Evolutionary conservation across 140 eudicot species (phyloP).

Genomic region (Senecio squalidus): DNA sequence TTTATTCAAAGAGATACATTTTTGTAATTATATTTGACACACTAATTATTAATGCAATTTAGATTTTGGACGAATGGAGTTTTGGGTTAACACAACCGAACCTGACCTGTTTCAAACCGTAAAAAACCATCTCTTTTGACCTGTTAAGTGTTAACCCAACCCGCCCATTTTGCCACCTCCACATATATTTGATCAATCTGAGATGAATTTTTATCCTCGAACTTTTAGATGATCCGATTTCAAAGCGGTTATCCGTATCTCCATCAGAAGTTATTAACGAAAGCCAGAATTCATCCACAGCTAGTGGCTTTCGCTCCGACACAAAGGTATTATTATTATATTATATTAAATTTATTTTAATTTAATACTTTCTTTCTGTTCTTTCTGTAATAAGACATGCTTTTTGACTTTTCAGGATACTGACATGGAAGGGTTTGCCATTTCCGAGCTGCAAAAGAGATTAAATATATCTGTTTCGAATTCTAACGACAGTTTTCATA

Average conservation of each 20-base stretch:
- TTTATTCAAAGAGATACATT: no score
- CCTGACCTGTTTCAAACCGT: no score
- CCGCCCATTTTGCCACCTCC: no score
- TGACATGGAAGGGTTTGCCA: conserved; percentile 42
- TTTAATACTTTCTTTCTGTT: neutral
- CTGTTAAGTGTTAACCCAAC: no score
- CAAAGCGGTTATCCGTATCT: conserved; percentile 50
- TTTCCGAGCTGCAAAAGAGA: conserved; percentile 55
- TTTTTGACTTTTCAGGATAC: conserved; percentile 41
- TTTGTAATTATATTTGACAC: no score
- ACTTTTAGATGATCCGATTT: conserved; percentile 74
- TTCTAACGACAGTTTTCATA: conserved; percentile 30
- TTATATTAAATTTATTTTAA: neutral
- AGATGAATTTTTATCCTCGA: conserved; percentile 7
- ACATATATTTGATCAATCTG: neutral
- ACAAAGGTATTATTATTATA: conserved; percentile 52
- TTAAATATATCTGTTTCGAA: conserved; percentile 43
- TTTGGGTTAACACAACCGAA: no score
- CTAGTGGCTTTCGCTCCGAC: conserved; percentile 31
- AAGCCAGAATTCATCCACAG: conserved; percentile 22
- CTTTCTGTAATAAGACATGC: neutral
- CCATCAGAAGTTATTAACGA: conserved; percentile 42
- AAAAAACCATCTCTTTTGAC: no score
- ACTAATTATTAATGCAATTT: no score
- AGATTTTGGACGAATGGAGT: no score